Evolutionary conservation across 345 rosid genomes (phyloP).

Genomic region (Noccaea caerulescens): DNA sequence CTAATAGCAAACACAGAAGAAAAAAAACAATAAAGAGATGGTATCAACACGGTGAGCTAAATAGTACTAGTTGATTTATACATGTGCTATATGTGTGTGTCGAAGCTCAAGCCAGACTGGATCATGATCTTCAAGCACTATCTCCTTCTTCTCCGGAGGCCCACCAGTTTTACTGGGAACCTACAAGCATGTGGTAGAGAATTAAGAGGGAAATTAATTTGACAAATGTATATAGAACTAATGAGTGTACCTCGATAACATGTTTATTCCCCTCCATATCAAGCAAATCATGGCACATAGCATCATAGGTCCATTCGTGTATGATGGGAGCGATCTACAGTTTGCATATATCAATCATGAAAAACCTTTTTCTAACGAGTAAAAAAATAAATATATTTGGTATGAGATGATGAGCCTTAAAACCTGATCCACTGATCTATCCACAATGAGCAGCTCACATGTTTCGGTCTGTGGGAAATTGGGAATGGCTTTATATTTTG

Average conservation of each 20-base stretch:
- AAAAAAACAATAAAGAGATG: background rate
- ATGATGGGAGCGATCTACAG: conserved; percentile 90
- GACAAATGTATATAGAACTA: no score
- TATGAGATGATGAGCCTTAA: conserved; percentile 17
- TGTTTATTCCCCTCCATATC: conserved; percentile 90
- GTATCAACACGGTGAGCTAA: conserved; percentile 12
- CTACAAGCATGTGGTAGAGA: conserved; percentile 52
- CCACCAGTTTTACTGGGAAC: conserved; percentile 80
- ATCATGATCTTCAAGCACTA: conserved; percentile 81
- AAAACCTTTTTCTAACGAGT: no score
- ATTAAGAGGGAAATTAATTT: background rate
- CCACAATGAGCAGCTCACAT: conserved; percentile 84
- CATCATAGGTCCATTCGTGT: conserved; percentile 99
- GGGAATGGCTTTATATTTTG: conserved; percentile 76
- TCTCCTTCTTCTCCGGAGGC: conserved; percentile 73
- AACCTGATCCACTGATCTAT: conserved; percentile 96
- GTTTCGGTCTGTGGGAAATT: conserved; percentile 86
- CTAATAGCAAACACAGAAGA: conserved; percentile 46
- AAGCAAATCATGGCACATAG: conserved; percentile 96
- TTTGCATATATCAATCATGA: background rate
- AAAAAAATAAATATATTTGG: no score
- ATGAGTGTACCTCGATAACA: conserved; percentile 59
- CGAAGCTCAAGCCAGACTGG: conserved; percentile 96
- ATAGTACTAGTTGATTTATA: conserved; percentile 6
- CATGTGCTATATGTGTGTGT: conserved; percentile 92